Evolutionary conservation across 2,329 filamentous ascomycete species (phyloP), one percentile per base, ranked within the genome.

Genomic region (Penicillium sp.): DNA sequence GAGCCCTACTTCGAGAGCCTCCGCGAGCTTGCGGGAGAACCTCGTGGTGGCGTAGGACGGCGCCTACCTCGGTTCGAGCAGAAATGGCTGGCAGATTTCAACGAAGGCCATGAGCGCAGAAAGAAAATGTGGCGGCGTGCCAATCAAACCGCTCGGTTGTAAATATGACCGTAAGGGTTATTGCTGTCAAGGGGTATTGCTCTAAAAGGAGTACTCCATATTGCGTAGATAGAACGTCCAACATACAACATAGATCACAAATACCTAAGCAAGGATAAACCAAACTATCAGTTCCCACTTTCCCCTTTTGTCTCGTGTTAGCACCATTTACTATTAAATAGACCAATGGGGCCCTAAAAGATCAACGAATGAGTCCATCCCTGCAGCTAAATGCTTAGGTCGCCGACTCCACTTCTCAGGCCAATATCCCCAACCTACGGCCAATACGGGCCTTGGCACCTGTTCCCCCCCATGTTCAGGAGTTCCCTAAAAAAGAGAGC

Each of bases 1-100:
- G 81, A 86, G 60, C 79, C 83, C 15, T 88, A 88, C 65, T 88
- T 89, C 62, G 84, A 88, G 68, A 75, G 73, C 3, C 63, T 81
- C 15, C 68, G 76, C 0, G 55, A 58, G 5, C 66, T 81, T 27
- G 78, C 78, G 0, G 78, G 79, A 0, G 72, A 79, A 7, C 78
- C 79, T 2, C 66, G 62, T 0, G 62, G 69, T 5, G 75, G 75
- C 71, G 0, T 39, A 11, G 79, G 78, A 0, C 71, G 78, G 7
- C 64, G 64, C 11, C 60, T 81, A 31, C 78, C 78, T 2, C 68
- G 66, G 2, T 82, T 80, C 51, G 73, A 80, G 13, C 69, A 70
- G 27, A 70, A 69, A 23, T 78, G 76, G 76, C 62, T 71, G 29
- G 65, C 71, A 39, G 60, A 66, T 51, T 87, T 87, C 56, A 76